phyloP scores from a whole-genome alignment of 2,329 filamentous ascomycete species.

The Cucurbitaria berberidis region DNA sequence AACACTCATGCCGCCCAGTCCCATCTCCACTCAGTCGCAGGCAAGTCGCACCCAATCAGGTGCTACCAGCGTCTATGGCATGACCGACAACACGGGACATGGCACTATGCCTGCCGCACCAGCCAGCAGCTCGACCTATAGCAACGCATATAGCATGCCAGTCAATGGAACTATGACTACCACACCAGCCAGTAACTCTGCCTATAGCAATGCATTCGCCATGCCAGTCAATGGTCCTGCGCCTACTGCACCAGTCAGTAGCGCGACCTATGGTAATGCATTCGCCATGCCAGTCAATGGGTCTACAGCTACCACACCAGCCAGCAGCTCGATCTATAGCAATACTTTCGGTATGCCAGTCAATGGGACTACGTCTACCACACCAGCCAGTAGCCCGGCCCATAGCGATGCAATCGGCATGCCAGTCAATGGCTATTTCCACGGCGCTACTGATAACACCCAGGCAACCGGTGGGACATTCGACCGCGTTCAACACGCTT shows the following conservation, averaged over 20 bases:
- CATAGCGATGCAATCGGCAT: not conserved
- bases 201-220: not conserved
- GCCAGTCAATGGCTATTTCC: not conserved
- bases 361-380: not conserved
- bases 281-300: not conserved
- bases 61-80: not conserved
- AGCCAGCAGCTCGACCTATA: not conserved
- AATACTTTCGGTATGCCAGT: not conserved
- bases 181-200: not conserved
- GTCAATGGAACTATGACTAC: not conserved
- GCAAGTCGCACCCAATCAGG: not conserved
- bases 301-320: not conserved
- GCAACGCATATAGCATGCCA: not conserved
- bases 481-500: not conserved
- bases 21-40: not conserved
- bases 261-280: not conserved
- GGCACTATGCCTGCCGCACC: not conserved
- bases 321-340: not conserved
- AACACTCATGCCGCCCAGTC: not conserved
- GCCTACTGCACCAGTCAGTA: not conserved
- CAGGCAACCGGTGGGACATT: not conserved
- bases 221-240: not conserved
- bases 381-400: not conserved
- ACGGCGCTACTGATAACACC: not conserved
- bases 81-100: not conserved